Evolutionary conservation across 1,284 basidiomycete genomes (phyloP), one percentile per base, ranked within the genome.

Genomic region (Fistulina hepatica): DNA sequence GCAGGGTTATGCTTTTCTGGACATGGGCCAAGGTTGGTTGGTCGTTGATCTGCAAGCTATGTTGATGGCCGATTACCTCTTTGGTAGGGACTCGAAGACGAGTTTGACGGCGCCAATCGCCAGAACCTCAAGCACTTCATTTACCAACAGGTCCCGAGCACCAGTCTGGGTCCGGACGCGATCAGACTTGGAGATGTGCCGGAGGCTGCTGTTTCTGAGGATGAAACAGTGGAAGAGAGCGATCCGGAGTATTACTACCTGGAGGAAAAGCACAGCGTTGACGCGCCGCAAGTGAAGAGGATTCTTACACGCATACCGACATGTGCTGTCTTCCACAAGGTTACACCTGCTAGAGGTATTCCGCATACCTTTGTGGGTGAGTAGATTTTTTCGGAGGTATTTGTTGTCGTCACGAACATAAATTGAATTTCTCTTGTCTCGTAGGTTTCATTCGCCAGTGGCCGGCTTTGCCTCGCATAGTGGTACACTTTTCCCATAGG

Each of bases 11-110:
- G 1, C 47, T 71, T 36, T 67, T 78, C 41, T 79, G 75, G 74
- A 71, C 72, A 2, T 78, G 74, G 74, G 72, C 62, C 22, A 76
- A 67, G 57, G 71, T 65, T 46, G 34, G 53, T 13, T 10, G 9
- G 34, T n/a, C 11, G 12, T 34, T 9, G 39, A 20, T 20, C 28
- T 15, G 36, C 6, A 6, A 16, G 7, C 7, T 30, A 25, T n/a
- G 17, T 30, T 6, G 10, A 11, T 7, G 20, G 30, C 38, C 30
- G 9, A 21, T 21, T 11, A 23, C 16, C 24, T 27, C 23, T 28
- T 21, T n/a, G n/a, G n/a, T n/a, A 72, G 67, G 55, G 61, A 5
- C 59, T 77, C n/a, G 76, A 79, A 57, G 73, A 76, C 43, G 44
- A 49, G 0, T 79, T 78, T 47, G 76, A 78, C 45, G 63, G 67